A percentile compares a stretch with the other conserved stretches of the same genome.
These are phyloP conservation scores for Penicillium simplicissimum DNA, from an alignment of 495 filamentous ascomycete species.

Conservation along the genomic window DNA sequence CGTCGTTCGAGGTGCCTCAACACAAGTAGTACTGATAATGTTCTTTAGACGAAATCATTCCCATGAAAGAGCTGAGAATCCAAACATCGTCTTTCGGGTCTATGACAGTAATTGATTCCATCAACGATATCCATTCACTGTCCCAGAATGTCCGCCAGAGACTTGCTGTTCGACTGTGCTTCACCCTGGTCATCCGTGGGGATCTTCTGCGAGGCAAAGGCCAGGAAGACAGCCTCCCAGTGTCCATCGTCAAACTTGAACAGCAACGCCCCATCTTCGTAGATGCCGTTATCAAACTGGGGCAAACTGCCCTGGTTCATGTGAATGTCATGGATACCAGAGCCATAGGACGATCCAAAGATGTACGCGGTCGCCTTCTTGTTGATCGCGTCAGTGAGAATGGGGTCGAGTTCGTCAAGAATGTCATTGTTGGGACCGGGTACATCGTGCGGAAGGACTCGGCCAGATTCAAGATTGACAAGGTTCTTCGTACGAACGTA, in stretches of 20 bases:
- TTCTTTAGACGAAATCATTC: too few relatives aligned
- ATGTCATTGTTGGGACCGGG: constrained; percentile 33
- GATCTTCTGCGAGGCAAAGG: constrained; percentile 29
- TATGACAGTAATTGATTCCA: too few relatives aligned
- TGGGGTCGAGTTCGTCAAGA: constrained; percentile 36
- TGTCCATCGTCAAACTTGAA: constrained; percentile 39
- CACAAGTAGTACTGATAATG: too few relatives aligned
- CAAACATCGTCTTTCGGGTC: too few relatives aligned
- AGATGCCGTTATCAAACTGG: constrained; percentile 38
- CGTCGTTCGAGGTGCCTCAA: too few relatives aligned
- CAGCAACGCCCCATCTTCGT: constrained; percentile 39
- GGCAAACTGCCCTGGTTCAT: constrained; percentile 46
- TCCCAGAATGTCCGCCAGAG: constrained; percentile 24
- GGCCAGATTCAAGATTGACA: constrained; percentile 19
- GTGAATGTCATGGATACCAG: constrained; percentile 46
- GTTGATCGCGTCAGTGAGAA: constrained; percentile 35
- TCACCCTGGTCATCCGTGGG: constrained; percentile 25
- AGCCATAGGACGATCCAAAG: constrained; percentile 34
- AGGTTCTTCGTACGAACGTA: constrained; percentile 28
- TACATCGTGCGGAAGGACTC: constrained; percentile 27
- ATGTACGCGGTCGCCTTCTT: constrained; percentile 36
- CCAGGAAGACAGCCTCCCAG: constrained; percentile 30
- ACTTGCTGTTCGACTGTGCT: constrained; percentile 18
- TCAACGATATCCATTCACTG: not conserved
- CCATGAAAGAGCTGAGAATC: too few relatives aligned